These are phyloP conservation scores for Fomitopsis palustris DNA, from an alignment of 1,284 basidiomycete genomes.

Conservation along the genomic window DNA sequence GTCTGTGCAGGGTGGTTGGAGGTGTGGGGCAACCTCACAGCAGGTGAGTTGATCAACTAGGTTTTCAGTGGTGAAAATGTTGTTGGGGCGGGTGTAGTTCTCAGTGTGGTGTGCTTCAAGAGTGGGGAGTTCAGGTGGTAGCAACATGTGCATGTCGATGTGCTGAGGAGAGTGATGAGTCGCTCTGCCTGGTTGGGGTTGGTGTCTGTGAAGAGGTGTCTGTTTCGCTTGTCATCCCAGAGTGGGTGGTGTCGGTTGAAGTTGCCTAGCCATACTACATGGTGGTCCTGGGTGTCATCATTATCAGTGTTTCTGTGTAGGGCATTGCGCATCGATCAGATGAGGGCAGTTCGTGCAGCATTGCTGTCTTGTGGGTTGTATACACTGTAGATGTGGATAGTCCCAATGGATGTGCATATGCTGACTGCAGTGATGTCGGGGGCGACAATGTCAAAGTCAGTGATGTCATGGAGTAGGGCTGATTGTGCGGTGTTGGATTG, in stretches of 20 bases:
- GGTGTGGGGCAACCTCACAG: conserved; percentile 14
- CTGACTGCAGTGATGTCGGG: neutral
- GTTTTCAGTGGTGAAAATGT: conserved; percentile 26
- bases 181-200: conserved; percentile 15
- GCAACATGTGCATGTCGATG: conserved; percentile 24
- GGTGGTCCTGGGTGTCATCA: too few relatives aligned
- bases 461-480: neutral
- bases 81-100: too few relatives aligned
- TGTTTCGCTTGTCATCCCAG: conserved; percentile 39
- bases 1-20: conserved; percentile 20
- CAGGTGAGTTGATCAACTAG: conserved; percentile 14
- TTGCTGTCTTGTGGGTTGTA: neutral
- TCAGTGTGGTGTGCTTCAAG: conserved; percentile 22
- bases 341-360: too few relatives aligned
- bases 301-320: too few relatives aligned
- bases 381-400: neutral
- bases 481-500: neutral
- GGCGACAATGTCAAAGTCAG: neutral
- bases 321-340: too few relatives aligned
- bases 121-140: conserved; percentile 28
- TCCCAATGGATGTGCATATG: neutral
- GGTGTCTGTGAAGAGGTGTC: conserved; percentile 31
- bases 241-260: conserved; percentile 44
- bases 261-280: too few relatives aligned
- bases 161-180: too few relatives aligned